phyloP scores from a whole-genome alignment of 345 rosid species.

The Brassica cretica region DNA sequence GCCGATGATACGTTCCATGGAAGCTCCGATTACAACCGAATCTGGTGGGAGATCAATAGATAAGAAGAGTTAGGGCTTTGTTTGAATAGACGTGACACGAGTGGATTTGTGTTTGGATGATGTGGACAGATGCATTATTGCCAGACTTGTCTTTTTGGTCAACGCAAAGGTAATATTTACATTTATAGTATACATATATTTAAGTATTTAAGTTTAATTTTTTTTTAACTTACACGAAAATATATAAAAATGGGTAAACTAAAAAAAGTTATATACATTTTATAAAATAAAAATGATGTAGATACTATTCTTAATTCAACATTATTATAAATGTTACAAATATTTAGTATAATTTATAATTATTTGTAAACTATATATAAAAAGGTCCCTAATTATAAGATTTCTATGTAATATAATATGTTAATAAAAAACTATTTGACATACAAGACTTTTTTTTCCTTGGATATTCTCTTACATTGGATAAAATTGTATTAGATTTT shows the following conservation, averaged over 20 bases:
- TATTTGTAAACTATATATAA: not conserved
- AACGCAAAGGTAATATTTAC: not conserved
- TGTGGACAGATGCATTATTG: conserved; percentile 2
- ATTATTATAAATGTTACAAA: not conserved
- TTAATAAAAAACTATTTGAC: not conserved
- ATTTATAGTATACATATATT: not conserved
- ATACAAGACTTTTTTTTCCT: not conserved
- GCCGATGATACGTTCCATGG: conserved; percentile 81
- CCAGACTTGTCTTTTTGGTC: conserved; percentile 1
- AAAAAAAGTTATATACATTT: not conserved
- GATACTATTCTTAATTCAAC: not conserved
- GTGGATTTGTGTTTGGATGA: conserved; percentile 3
- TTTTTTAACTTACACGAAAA: not conserved
- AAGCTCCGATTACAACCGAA: conserved; percentile 31
- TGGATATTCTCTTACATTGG: not conserved
- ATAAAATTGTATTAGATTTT: not conserved
- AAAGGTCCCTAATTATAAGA: not conserved
- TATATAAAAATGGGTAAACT: not conserved
- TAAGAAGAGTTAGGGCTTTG: conserved; percentile 30
- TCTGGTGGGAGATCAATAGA: conserved; percentile 32
- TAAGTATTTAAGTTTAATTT: not conserved
- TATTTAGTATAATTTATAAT: not conserved
- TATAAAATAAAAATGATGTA: not conserved
- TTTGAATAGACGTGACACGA: not conserved
- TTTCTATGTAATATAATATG: not conserved